Evolutionary conservation across 768 basidiomycete species (phyloP).

Genomic region (Cyclocybe cylindracea): DNA sequence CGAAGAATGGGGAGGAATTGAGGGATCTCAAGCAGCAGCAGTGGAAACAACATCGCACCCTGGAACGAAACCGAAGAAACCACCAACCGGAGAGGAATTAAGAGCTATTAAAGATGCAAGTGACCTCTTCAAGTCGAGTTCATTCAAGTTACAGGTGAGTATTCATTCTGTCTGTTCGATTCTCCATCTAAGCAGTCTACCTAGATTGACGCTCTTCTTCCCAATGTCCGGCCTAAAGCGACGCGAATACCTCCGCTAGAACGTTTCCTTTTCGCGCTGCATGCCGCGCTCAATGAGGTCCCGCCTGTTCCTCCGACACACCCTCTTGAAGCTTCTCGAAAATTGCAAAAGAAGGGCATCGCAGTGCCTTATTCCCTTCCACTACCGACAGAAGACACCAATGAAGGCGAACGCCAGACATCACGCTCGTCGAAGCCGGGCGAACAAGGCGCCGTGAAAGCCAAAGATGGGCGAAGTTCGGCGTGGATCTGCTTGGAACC

Average conservation of each 20-base stretch:
- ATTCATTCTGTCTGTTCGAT: background rate
- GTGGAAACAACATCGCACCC: slow-evolving; percentile 9
- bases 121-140: slow-evolving; percentile 73
- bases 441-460: slow-evolving; percentile 75
- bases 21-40: slow-evolving; percentile 5
- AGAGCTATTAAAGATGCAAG: slow-evolving; percentile 71
- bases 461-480: slow-evolving; percentile 64
- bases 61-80: slow-evolving; percentile 41
- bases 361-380: slow-evolving; percentile 73
- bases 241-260: slow-evolving; percentile 61
- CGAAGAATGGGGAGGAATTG: slow-evolving; percentile 30
- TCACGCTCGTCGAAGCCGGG: slow-evolving; percentile 88
- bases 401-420: no score
- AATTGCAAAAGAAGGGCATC: slow-evolving; percentile 53
- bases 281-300: slow-evolving; percentile 62
- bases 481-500: slow-evolving; percentile 84
- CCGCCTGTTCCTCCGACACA: slow-evolving; percentile 58
- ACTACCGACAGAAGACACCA: slow-evolving; percentile 72
- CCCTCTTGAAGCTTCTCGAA: slow-evolving; percentile 64
- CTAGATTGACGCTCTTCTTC: slow-evolving; percentile 80
- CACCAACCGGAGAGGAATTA: slow-evolving; percentile 72
- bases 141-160: slow-evolving; percentile 82
- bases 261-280: slow-evolving; percentile 66
- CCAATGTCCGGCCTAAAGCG: slow-evolving; percentile 70
- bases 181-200: slow-evolving; percentile 9